These are phyloP conservation scores for Anthoceros angustus DNA, from an alignment of 225 moss, liverwort and hornwort species.

Conservation along the genomic window DNA sequence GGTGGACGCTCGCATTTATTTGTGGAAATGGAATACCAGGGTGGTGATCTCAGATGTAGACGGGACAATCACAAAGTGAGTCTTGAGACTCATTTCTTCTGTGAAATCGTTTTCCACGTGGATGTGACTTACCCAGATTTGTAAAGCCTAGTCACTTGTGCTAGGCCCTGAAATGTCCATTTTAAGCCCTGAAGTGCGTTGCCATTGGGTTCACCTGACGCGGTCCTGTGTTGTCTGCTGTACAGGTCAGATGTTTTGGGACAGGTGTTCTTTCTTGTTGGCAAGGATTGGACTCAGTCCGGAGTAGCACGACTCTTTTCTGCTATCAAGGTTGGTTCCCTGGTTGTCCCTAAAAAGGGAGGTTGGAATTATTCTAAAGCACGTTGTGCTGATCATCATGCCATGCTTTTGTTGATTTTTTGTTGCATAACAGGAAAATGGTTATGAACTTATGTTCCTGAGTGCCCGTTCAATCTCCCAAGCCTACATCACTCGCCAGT, in stretches of 20 bases:
- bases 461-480: conserved; percentile 98
- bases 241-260: conserved; percentile 97
- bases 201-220: too few relatives aligned
- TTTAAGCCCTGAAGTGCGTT: too few relatives aligned
- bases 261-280: conserved; percentile 92
- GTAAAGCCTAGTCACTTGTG: too few relatives aligned
- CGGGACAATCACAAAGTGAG: conserved; percentile 94
- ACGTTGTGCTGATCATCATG: neutral
- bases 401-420: neutral
- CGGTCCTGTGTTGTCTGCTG: conserved; percentile 9
- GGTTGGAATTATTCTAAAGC: neutral
- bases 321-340: conserved; percentile 70
- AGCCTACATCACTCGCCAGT: conserved; percentile 83
- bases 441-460: conserved; percentile 90
- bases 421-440: conserved; percentile 50
- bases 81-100: neutral
- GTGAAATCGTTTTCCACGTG: neutral
- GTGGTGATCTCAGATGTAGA: conserved; percentile 97
- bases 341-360: too few relatives aligned
- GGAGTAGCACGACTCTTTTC: conserved; percentile 95
- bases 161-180: too few relatives aligned
- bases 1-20: conserved; percentile 93
- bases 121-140: neutral
- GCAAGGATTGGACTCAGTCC: conserved; percentile 97
- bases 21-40: conserved; percentile 94